Conservation (phyloP, 2,329 filamentous ascomycete genomes). For the Seiridium unicorne region DNA sequence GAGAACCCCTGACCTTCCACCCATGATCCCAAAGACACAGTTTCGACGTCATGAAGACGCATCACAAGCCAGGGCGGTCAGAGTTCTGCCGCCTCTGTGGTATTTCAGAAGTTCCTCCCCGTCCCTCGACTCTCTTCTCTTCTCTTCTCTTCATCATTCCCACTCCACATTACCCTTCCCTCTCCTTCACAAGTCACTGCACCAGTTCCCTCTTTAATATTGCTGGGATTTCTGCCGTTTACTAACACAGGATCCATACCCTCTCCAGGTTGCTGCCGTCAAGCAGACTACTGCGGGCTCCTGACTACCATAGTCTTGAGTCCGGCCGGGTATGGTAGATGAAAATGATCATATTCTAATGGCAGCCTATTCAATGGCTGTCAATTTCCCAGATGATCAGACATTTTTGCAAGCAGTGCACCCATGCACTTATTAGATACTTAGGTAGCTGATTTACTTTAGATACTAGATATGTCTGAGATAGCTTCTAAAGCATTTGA, state of each 20-base stretch:
- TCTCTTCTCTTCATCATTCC: slow-evolving; percentile 3
- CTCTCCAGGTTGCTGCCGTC: slow-evolving; percentile 1
- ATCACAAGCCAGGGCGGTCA: slow-evolving; percentile 1
- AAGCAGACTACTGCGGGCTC: not conserved
- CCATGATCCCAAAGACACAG: not conserved
- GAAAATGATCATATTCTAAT: not conserved
- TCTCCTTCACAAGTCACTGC: not conserved
- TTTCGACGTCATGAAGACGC: not conserved
- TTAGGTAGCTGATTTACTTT: not conserved
- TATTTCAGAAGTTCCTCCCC: not conserved
- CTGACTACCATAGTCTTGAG: slow-evolving; percentile 1
- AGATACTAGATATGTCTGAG: not conserved
- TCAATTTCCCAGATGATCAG: not conserved
- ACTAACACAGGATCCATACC: slow-evolving; percentile 1
- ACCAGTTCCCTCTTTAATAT: not conserved
- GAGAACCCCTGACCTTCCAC: not conserved
- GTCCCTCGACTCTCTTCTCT: not conserved
- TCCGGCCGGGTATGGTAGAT: slow-evolving; percentile 3
- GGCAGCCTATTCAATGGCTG: not conserved
- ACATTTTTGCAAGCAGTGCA: not conserved
- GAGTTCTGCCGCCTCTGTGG: not conserved
- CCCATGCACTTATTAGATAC: not conserved
- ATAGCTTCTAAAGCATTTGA: not conserved
- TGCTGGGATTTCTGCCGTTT: slow-evolving; percentile 1
- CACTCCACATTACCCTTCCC: slow-evolving; percentile 1